Evolutionary conservation across 257 asterid genomes (phyloP), one percentile per base, ranked within the genome.

Genomic region (Euphrasia confusa): DNA sequence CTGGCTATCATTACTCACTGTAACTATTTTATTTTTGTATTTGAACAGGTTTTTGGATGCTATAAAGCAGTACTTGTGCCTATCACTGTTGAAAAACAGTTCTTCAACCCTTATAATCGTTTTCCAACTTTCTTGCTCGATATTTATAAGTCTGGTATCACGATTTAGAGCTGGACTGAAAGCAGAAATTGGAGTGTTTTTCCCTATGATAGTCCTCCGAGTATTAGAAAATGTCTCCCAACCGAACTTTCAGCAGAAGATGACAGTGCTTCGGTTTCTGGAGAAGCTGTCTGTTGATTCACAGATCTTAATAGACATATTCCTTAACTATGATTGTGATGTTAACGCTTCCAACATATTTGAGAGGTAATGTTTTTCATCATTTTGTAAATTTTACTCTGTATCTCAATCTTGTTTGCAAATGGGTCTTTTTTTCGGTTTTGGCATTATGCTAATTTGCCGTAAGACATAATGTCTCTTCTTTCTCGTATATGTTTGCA

Each of bases 61-160:
- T 61, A 91, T 91, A 72, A 91, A 91, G 84, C 98, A 88, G 81
- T 91, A 91, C 74, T 77, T 91, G 83, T 91, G 98, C 71, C 79
- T 91, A 73, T 91, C 98, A 40, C 79, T 91, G 67, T 74, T 91
- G 88, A 91, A 91, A 89, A 91, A 91, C 84, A 91, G 96, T 76
- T 95, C 95, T 54, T 91, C 96, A 12, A 83, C 94, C 54, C 95
- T 86, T 59, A 81, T 88, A 95, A 86, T 84, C 75, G 86, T 91
- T 70, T 91, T 88, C 87, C 98, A 91, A 89, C 98, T 91, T 71
- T 91, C 98, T n/a, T 88, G 98, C 88, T 91, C 98, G 59, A 91
- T 91, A 77, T 91, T 91, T 66, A 82, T 91, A 24, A 91, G 98
- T 68, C 79, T 91, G 75, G 96, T 91, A 27, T 84, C 98, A 68